Conservation (phyloP, 2,329 filamentous ascomycete species). For the Penicillium digitatum region DNA sequence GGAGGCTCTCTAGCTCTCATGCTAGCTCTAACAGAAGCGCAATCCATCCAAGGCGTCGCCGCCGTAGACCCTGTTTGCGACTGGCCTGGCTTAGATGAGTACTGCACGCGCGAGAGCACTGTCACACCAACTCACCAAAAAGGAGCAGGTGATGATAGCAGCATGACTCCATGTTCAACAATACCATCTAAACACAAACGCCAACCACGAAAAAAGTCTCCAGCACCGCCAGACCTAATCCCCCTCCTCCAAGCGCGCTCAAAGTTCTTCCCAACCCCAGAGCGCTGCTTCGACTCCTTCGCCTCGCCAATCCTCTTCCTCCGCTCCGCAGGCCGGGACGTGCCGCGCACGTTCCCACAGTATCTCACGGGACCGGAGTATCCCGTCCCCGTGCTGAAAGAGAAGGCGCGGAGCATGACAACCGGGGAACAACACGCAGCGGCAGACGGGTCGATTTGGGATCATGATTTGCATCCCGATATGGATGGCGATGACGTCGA, state of each 20-base stretch:
- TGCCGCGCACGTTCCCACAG: slow-evolving; percentile 32
- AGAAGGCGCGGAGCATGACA: neutral
- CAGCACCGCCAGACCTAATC: slow-evolving; percentile 32
- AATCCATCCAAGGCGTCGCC: slow-evolving; percentile 32
- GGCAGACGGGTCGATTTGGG: neutral
- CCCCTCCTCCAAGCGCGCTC: slow-evolving; percentile 36
- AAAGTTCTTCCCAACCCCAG: slow-evolving; percentile 35
- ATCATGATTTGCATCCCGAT: slow-evolving; percentile 9
- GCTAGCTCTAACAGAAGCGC: slow-evolving; percentile 42
- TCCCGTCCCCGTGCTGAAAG: slow-evolving; percentile 31
- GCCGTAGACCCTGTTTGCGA: slow-evolving; percentile 37
- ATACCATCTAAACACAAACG: neutral
- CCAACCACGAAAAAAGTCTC: slow-evolving; percentile 7
- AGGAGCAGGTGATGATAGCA: fast-evolving
- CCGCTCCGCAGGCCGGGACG: slow-evolving; percentile 40
- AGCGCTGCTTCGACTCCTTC: slow-evolving; percentile 44
- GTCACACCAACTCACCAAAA: too few species aligned
- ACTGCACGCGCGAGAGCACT: slow-evolving; percentile 23
- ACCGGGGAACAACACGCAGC: neutral
- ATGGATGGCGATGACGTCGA: slow-evolving; percentile 2
- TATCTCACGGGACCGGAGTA: slow-evolving; percentile 35
- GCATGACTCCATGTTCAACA: neutral
- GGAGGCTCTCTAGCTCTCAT: slow-evolving; percentile 44
- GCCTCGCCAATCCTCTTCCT: slow-evolving; percentile 44
- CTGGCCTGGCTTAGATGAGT: slow-evolving; percentile 42